A percentile compares a stretch with the other conserved stretches of the same genome.
Evolutionary conservation across 2,329 filamentous ascomycete genomes (phyloP).

Genomic region (Penicillium palitans): DNA sequence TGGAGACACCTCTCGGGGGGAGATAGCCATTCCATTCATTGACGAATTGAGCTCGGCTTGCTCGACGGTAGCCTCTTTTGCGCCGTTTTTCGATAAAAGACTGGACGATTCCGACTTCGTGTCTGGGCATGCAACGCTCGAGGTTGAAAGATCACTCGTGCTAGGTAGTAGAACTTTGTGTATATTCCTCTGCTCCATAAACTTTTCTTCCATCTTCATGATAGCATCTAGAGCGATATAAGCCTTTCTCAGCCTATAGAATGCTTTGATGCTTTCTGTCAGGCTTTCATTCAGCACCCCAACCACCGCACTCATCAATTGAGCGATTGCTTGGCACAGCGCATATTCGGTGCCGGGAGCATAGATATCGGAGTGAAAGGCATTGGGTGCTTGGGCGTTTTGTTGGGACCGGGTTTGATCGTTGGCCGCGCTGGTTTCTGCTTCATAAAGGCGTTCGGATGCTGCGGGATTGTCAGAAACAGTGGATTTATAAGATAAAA

Average conservation of each 20-base stretch:
- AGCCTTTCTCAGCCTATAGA: constrained; percentile 88
- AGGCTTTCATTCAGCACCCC: constrained; percentile 89
- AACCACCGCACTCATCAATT: constrained; percentile 86
- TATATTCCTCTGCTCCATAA: constrained; percentile 39
- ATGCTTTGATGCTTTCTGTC: constrained; percentile 85
- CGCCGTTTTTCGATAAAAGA: constrained; percentile 17
- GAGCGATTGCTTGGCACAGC: constrained; percentile 78
- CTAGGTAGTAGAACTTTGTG: constrained; percentile 23
- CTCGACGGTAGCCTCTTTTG: constrained; percentile 18
- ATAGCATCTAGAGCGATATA: constrained; percentile 80
- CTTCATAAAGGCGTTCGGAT: constrained; percentile 67
- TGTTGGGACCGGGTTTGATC: constrained; percentile 75
- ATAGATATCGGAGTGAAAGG: constrained; percentile 66
- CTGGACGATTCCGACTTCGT: constrained; percentile 16
- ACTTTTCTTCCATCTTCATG: constrained; percentile 69
- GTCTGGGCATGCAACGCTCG: constrained; percentile 7
- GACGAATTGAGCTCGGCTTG: constrained; percentile 21
- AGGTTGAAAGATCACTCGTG: constrained; percentile 17
- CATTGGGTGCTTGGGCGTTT: constrained; percentile 53
- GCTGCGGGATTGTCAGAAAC: constrained; percentile 50
- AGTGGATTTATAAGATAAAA: neutral
- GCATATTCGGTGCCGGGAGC: constrained; percentile 83
- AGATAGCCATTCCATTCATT: constrained; percentile 28
- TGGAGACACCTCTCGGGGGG: constrained; percentile 18
- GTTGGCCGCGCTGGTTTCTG: constrained; percentile 72